phyloP scores from a whole-genome alignment of 805 yeast species.

The Lachancea lanzarotensis region DNA sequence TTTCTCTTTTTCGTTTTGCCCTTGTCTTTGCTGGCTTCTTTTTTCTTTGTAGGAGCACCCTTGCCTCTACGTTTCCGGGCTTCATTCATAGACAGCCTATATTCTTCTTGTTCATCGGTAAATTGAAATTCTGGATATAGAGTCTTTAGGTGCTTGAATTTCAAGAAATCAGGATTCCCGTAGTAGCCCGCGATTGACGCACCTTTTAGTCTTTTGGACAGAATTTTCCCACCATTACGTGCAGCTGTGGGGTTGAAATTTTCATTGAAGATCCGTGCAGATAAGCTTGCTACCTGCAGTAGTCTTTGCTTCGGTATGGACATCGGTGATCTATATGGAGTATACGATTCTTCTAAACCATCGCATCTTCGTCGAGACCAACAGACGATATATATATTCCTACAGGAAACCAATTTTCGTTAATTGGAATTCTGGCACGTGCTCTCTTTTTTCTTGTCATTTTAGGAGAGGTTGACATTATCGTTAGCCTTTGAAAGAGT shows the following conservation, averaged over 20 bases:
- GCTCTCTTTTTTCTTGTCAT: too few species aligned
- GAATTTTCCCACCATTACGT: constrained; percentile 69
- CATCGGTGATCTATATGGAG: constrained; percentile 25
- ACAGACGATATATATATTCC: too few species aligned
- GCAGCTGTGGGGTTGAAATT: constrained; percentile 58
- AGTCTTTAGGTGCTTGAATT: constrained; percentile 50
- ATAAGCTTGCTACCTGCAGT: constrained; percentile 49
- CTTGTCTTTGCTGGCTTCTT: constrained; percentile 36
- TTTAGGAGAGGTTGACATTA: too few species aligned
- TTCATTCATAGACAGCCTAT: constrained; percentile 58
- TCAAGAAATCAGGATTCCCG: constrained; percentile 66
- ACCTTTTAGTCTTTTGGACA: constrained; percentile 65
- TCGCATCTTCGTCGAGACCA: too few species aligned
- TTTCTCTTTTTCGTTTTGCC: constrained; percentile 36
- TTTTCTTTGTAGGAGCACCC: constrained; percentile 78
- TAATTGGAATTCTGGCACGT: too few species aligned
- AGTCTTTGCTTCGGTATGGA: constrained; percentile 41
- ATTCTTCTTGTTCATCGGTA: constrained; percentile 61
- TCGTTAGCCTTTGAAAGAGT: too few species aligned
- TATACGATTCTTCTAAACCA: too few species aligned
- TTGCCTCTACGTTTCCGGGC: constrained; percentile 78
- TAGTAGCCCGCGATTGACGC: constrained; percentile 64
- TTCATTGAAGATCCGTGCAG: constrained; percentile 62
- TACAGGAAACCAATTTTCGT: too few species aligned
- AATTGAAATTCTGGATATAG: constrained; percentile 46